These are phyloP conservation scores for Mycena indigotica DNA, from an alignment of 768 basidiomycete species.

Conservation along the genomic window DNA sequence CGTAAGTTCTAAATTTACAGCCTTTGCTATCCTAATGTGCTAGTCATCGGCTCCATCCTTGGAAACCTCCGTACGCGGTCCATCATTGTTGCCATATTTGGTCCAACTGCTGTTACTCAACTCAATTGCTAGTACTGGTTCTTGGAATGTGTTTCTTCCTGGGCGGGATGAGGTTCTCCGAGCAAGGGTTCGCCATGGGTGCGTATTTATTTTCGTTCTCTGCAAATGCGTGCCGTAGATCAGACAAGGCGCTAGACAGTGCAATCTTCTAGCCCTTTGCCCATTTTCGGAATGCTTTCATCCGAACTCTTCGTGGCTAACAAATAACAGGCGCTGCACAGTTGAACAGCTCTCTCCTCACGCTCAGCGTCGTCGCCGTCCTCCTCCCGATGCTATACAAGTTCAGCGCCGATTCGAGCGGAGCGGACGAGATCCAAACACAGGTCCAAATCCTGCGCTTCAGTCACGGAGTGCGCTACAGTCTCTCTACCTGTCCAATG, in stretches of 20 bases:
- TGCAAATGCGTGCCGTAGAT: too few relatives aligned
- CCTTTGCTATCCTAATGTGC: neutral
- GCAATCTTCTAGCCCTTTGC: neutral
- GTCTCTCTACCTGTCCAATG: neutral
- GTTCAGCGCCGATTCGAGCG: slow-evolving; percentile 28
- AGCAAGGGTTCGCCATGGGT: slow-evolving; percentile 58
- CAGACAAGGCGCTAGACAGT: too few relatives aligned
- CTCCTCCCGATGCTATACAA: slow-evolving; percentile 61
- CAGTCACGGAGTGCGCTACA: slow-evolving; percentile 49
- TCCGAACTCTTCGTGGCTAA: too few relatives aligned
- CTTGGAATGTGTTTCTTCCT: slow-evolving; percentile 72
- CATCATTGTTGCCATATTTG: neutral
- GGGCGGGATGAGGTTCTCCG: slow-evolving; percentile 56
- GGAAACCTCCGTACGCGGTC: slow-evolving; percentile 54
- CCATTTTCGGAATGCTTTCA: neutral
- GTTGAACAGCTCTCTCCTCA: slow-evolving; percentile 55
- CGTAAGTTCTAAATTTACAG: neutral
- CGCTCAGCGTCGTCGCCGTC: slow-evolving; percentile 54
- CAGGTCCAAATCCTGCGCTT: slow-evolving; percentile 39
- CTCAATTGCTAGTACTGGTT: slow-evolving; percentile 47
- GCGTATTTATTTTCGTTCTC: slow-evolving; percentile 35
- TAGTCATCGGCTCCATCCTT: slow-evolving; percentile 65
- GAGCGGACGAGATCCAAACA: slow-evolving; percentile 15
- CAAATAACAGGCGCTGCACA: slow-evolving; percentile 36
- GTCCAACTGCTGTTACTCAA: neutral